phyloP scores from a whole-genome alignment of 169 alveolate genomes.

The Cryptosporidium andersoni region DNA sequence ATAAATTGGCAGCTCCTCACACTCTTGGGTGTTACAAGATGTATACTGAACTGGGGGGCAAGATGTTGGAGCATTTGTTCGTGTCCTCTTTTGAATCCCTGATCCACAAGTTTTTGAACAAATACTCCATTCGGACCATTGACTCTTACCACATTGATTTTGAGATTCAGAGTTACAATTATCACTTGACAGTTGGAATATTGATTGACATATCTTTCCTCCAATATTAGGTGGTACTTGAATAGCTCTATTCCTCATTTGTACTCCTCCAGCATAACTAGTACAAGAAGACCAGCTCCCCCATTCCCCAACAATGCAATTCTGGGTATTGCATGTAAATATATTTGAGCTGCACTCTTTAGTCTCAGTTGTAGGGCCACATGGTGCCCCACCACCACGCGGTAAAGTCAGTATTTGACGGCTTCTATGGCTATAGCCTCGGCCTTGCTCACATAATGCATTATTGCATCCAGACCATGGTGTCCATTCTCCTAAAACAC shows the following conservation, averaged over 20 bases:
- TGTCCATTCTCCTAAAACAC: conserved; percentile 67
- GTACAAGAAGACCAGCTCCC: conserved; percentile 15
- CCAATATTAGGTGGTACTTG: conserved; percentile 52
- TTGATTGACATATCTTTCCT: conserved; percentile 34
- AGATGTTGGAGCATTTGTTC: conserved; percentile 3
- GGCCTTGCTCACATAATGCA: conserved; percentile 36
- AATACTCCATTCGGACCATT: conserved; percentile 38
- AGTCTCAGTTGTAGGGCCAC: conserved; percentile 22
- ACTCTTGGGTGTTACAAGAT: conserved; percentile 14
- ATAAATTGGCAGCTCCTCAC: neutral
- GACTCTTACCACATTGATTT: neutral
- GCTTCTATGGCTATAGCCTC: conserved; percentile 44
- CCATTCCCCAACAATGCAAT: conserved; percentile 58
- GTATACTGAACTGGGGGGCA: conserved; percentile 11
- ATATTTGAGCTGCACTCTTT: conserved; percentile 3
- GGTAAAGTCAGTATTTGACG: conserved; percentile 26
- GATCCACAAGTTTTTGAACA: conserved; percentile 44
- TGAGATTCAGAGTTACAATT: neutral
- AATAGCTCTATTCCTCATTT: conserved; percentile 35
- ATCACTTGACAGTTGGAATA: conserved; percentile 2
- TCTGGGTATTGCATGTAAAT: conserved; percentile 12
- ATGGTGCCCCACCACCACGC: conserved; percentile 34
- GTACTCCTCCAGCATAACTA: neutral
- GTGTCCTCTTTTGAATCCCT: conserved; percentile 11
- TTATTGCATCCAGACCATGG: conserved; percentile 57